Conservation (phyloP, 306 rosid species). For the Quercus gilva region DNA sequence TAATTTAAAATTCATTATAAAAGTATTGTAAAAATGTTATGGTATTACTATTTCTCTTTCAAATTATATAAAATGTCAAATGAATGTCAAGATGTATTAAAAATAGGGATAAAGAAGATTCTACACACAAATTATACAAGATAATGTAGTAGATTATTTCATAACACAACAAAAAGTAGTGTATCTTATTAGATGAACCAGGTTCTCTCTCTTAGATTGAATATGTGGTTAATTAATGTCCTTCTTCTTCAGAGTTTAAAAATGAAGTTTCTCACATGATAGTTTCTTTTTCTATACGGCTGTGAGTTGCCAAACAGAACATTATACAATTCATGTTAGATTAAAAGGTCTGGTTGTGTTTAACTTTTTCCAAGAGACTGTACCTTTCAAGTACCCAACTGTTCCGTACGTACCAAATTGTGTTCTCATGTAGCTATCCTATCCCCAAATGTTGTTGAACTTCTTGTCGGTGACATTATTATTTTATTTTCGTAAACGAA, state of each 20-base stretch:
- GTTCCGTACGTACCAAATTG: slow-evolving; percentile 42
- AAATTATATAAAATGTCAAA: not conserved
- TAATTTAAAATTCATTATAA: too few relatives aligned
- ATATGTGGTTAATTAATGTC: not conserved
- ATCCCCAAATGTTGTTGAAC: slow-evolving; percentile 3
- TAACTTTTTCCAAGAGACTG: slow-evolving; percentile 23
- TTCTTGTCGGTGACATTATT: slow-evolving; percentile 13
- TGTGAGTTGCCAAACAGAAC: not conserved
- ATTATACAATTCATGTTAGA: slow-evolving; percentile 3
- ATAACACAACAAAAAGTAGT: not conserved
- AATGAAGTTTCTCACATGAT: not conserved
- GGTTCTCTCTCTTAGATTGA: too few relatives aligned
- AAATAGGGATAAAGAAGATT: not conserved
- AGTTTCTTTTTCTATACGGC: not conserved
- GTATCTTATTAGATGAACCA: not conserved
- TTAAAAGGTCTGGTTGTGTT: not conserved
- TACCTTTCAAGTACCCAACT: slow-evolving; percentile 23
- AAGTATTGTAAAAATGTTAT: too few relatives aligned
- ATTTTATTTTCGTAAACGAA: not conserved
- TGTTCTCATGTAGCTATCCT: not conserved
- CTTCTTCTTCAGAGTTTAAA: not conserved
- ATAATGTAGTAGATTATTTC: not conserved
- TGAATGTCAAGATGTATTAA: not conserved
- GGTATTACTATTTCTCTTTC: not conserved
- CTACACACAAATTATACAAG: not conserved